Conservation (phyloP, 495 filamentous ascomycete species). For the Penicillium waksmanii region DNA sequence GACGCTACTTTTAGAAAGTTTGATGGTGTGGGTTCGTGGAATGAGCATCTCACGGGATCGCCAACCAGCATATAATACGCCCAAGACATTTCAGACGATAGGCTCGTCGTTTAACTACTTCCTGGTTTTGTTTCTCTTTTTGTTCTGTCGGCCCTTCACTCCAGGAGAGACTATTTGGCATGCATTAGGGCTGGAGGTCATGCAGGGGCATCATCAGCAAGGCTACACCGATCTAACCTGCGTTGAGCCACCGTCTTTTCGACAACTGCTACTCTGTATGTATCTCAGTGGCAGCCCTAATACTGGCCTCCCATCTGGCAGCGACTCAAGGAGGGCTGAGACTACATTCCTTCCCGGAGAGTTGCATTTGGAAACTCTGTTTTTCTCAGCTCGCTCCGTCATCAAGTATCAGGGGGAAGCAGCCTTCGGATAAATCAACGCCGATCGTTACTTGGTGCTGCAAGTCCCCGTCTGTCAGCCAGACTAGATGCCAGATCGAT, state of each 20-base stretch:
- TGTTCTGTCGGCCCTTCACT: background rate
- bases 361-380: slow-evolving; percentile 1
- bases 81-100: background rate
- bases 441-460: background rate
- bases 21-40: slow-evolving; percentile 1
- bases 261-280: background rate
- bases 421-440: background rate
- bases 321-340: background rate
- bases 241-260: background rate
- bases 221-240: slow-evolving; percentile 18
- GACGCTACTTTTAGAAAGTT: background rate
- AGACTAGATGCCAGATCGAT: slow-evolving; percentile 6
- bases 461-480: background rate
- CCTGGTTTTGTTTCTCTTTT: background rate
- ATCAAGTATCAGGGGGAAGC: background rate
- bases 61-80: background rate
- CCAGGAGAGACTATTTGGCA: background rate
- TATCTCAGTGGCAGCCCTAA: background rate
- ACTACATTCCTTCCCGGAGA: background rate
- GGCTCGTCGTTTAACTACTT: background rate
- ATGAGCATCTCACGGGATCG: background rate
- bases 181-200: slow-evolving; percentile 14
- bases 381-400: background rate
- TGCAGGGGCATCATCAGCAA: slow-evolving; percentile 24
- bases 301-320: background rate